Base-by-base conservation (phyloP, 179 eudicot genomes). In the Patellifolia procumbens region DNA sequence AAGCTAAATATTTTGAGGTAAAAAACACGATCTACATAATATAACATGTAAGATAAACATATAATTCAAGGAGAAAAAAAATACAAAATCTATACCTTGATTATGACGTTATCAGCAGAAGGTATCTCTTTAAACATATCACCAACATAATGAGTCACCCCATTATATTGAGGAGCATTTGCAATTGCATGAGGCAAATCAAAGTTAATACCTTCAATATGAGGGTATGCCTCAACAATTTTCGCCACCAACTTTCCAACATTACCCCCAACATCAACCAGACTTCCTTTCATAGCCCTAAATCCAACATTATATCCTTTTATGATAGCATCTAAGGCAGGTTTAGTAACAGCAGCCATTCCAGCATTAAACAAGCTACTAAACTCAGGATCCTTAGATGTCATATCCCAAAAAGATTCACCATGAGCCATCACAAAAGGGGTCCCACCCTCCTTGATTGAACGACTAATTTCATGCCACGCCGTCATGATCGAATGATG, bases 391-490 rank as follows among this genome's bases (percentile, higher is more conserved):
- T 71, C 29, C 11, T 31, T 4, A 7, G 29, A 3, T 46, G 61
- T 31, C 42, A 15, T 31, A 19, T 71, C 74, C 74, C 74, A 71
- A 20, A 51, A 7, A 0, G 61, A 13, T 8, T 53, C 9, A 10
- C 74, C 74, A 52, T 71, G 2, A 6, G 65, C 75, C 22, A 12
- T 72, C 24, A 11, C 65, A n/a, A 72, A 72, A 0, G 75, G 34
- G 37, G 11, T 42, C 31, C 75, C 75, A n/a, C 75, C 75, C 26
- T 72, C 66, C 35, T 72, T 72, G 51, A 72, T 56, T 48, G 75
- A 37, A 37, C 48, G 46, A n/a, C 65, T 15, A 16, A 72, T 35
- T 20, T 55, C 46, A 15, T 37, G n/a, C 75, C 75, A 72, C 4
- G 52, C 20, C 0, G 17, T 15, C 1, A 22, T 35, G 16, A 72